phyloP scores from a whole-genome alignment of 345 rosid species.

The Salix arbutifolia region DNA sequence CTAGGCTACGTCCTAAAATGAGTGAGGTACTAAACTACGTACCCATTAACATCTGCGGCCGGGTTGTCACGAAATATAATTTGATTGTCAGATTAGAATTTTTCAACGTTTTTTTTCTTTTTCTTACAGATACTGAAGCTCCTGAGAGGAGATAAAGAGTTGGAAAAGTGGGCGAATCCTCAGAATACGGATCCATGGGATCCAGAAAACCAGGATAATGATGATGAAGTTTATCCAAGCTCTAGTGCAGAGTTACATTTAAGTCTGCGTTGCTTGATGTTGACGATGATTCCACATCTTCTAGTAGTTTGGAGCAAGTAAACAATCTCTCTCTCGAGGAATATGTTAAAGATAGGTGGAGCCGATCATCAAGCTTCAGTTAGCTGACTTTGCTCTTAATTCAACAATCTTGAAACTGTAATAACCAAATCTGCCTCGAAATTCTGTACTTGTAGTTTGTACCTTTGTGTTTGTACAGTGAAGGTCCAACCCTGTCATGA shows the following conservation, averaged over 20 bases:
- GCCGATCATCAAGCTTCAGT: constrained; percentile 59
- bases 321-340: constrained; percentile 44
- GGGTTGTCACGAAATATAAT: not conserved
- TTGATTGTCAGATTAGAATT: not conserved
- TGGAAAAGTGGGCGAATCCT: constrained; percentile 24
- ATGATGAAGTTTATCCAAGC: constrained; percentile 82
- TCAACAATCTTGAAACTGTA: not conserved
- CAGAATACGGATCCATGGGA: constrained; percentile 14
- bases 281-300: constrained; percentile 59
- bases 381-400: constrained; percentile 16
- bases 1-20: constrained; percentile 77
- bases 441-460: not conserved
- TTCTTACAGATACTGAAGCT: constrained; percentile 55
- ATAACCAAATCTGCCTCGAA: not conserved
- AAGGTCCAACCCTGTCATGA: not conserved
- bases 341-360: constrained; percentile 54
- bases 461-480: too few species aligned
- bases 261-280: constrained; percentile 70
- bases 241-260: constrained; percentile 56
- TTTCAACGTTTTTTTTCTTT: not conserved
- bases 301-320: constrained; percentile 57
- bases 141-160: constrained; percentile 45
- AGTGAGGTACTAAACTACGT: constrained; percentile 42
- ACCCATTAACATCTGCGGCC: not conserved
- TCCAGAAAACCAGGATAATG: constrained; percentile 42